A percentile compares a stretch with the other conserved stretches of the same genome.
These are phyloP conservation scores for Paramecium octaurelia DNA, from an alignment of 73 alveolate species.

Conservation along the genomic window DNA sequence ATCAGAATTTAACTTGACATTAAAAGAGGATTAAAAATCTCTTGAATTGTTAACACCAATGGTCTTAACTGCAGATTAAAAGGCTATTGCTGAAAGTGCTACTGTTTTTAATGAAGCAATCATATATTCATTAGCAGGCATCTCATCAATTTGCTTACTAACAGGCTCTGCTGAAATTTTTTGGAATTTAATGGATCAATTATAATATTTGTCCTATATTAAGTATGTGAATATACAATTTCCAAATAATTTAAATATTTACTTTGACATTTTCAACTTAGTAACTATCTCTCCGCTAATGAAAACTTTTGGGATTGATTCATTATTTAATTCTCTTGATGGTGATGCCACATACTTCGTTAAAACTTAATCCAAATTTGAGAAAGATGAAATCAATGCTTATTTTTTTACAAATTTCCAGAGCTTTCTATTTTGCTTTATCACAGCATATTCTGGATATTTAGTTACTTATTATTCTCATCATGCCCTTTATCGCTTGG, in stretches of 20 bases:
- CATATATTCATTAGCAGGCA: background rate
- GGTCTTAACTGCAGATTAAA: background rate
- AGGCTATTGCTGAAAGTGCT: background rate
- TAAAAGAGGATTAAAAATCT: background rate
- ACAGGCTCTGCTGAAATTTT: background rate
- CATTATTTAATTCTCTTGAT: background rate
- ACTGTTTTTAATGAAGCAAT: background rate
- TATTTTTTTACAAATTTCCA: background rate
- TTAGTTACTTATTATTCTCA: background rate
- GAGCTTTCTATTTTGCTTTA: background rate
- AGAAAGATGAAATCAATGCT: background rate
- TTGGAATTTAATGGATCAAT: background rate
- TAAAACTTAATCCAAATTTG: background rate
- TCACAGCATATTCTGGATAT: background rate
- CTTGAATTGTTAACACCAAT: background rate
- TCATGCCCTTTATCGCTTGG: background rate
- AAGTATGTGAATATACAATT: background rate
- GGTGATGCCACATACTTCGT: background rate
- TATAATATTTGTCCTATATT: background rate
- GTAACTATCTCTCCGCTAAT: background rate
- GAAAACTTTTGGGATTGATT: background rate
- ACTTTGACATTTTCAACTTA: background rate
- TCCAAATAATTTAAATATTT: background rate
- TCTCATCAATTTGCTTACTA: background rate
- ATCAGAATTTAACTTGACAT: background rate